phyloP scores from a whole-genome alignment of 441 rosid species.

The Pelargonium hybrid region DNA sequence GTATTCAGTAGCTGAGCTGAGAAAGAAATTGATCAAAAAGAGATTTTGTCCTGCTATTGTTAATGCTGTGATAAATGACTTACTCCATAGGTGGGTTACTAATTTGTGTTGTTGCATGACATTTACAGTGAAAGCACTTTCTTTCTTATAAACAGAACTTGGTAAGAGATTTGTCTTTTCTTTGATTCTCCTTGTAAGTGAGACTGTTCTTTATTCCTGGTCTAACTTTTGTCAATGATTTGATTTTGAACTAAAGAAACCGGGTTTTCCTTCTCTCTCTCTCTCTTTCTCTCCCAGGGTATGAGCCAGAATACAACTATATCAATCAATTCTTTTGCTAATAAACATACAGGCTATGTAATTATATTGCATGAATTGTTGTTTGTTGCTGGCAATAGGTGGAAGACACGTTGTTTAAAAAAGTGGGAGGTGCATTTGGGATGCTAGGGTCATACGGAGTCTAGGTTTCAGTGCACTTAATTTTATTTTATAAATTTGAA shows the following conservation, averaged over 20 bases:
- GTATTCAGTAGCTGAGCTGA: slow-evolving; percentile 52
- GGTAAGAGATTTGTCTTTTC: neutral
- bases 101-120: slow-evolving; percentile 9
- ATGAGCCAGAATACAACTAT: neutral
- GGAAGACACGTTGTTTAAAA: too few species aligned
- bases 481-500: too few species aligned
- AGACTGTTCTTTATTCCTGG: neutral
- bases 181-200: neutral
- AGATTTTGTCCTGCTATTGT: slow-evolving; percentile 34
- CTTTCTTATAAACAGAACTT: neutral
- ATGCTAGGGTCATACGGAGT: too few species aligned
- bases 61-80: slow-evolving; percentile 44
- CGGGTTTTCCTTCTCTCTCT: neutral
- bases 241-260: neutral
- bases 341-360: neutral
- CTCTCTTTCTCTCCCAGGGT: neutral
- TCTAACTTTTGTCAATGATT: neutral
- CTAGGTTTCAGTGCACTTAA: too few species aligned
- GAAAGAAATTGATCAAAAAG: slow-evolving; percentile 61
- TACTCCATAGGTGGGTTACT: slow-evolving; percentile 40
- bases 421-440: too few species aligned
- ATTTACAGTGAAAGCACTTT: neutral
- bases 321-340: neutral
- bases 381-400: neutral
- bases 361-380: neutral